These are phyloP conservation scores for Boletus smithii DNA, from an alignment of 1,284 basidiomycete genomes.

Conservation along the genomic window DNA sequence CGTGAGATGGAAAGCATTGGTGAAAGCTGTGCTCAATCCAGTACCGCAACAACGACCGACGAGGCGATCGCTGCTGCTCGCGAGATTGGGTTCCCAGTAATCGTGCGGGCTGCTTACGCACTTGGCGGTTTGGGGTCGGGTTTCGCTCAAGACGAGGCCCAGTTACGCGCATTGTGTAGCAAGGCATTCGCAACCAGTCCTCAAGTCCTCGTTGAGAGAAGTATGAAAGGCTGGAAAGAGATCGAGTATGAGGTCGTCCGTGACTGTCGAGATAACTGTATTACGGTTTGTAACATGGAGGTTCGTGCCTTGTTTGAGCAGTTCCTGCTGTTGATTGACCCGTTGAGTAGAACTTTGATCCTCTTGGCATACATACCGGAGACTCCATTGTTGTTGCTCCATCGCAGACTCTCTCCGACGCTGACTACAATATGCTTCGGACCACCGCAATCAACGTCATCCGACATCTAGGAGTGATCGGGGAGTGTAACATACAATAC, in stretches of 20 bases:
- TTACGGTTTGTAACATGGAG: conserved; percentile 99
- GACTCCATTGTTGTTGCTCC: conserved; percentile 99
- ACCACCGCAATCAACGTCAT: conserved; percentile 98
- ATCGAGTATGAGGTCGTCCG: conserved; percentile 99
- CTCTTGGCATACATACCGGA: conserved; percentile 96
- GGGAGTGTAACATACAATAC: conserved; percentile 99
- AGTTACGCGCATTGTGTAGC: conserved; percentile 83
- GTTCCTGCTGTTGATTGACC: conserved; percentile 1
- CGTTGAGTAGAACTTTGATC: conserved; percentile 86
- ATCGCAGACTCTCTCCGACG: conserved; percentile 95
- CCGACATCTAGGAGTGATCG: conserved; percentile 94
- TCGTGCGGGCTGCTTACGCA: conserved; percentile 95
- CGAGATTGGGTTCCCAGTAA: conserved; percentile 93
- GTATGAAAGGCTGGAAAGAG: conserved; percentile 99
- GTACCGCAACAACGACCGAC: conserved; percentile 78
- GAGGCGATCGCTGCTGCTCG: conserved; percentile 86
- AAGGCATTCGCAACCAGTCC: conserved; percentile 97
- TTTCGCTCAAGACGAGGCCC: conserved; percentile 87
- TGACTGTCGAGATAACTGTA: conserved; percentile 96
- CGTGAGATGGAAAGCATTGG: conserved; percentile 95
- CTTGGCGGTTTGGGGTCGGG: conserved; percentile 94
- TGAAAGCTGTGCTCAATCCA: conserved; percentile 89
- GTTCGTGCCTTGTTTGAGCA: conserved; percentile 43
- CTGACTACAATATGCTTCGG: conserved; percentile 98
- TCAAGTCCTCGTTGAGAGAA: conserved; percentile 96